Conservation (phyloP, 2,329 filamentous ascomycete genomes). For the Botrytis deweyae region DNA sequence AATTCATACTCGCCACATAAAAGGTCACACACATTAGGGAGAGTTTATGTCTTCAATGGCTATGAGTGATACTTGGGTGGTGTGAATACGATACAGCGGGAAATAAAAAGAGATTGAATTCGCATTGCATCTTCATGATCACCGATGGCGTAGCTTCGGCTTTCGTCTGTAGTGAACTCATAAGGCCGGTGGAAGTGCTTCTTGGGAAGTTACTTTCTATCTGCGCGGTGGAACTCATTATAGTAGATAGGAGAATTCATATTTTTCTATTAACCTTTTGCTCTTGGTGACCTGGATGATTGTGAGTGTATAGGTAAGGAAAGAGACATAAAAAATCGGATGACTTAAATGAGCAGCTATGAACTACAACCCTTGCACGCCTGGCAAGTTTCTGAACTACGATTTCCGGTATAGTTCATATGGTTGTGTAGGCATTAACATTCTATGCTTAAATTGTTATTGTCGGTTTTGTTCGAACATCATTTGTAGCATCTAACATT, state of each 20-base stretch:
- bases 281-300: neutral
- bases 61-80: neutral
- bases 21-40: neutral
- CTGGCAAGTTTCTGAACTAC: neutral
- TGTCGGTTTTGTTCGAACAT: neutral
- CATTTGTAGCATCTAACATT: neutral
- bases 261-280: neutral
- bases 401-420: neutral
- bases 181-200: neutral
- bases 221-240: neutral
- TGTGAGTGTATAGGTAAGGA: neutral
- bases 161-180: slow-evolving; percentile 10
- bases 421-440: neutral
- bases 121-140: neutral
- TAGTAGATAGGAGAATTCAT: neutral
- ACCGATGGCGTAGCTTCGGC: neutral
- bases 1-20: no score
- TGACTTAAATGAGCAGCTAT: neutral
- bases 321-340: neutral
- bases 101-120: neutral
- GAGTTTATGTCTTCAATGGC: neutral
- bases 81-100: slow-evolving; percentile 5
- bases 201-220: neutral
- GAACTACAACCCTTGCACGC: neutral
- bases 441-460: neutral